These are phyloP conservation scores for Penicillium paxilli DNA, from an alignment of 495 filamentous ascomycete genomes.

Conservation along the genomic window DNA sequence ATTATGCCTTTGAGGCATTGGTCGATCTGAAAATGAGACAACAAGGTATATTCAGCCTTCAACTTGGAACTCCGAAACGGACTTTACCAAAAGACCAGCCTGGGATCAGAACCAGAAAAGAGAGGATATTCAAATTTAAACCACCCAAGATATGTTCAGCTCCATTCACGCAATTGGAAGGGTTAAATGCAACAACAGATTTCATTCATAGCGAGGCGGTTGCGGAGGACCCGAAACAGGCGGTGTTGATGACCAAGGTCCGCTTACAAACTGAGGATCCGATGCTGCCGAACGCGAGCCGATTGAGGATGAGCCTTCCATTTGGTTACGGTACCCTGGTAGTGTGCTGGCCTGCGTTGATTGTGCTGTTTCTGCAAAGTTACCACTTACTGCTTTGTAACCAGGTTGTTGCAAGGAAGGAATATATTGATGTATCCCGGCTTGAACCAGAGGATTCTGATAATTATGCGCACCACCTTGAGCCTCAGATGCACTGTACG, in stretches of 20 bases:
- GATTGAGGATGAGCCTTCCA: not conserved
- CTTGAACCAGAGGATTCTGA: constrained; percentile 14
- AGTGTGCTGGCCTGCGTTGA: not conserved
- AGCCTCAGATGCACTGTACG: not conserved
- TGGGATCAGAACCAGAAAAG: not conserved
- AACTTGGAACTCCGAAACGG: not conserved
- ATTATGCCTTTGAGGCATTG: too few relatives aligned
- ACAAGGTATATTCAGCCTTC: too few relatives aligned
- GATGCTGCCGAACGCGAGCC: constrained; percentile 8
- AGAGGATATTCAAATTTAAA: not conserved
- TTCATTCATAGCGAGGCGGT: not conserved
- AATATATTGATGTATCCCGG: constrained; percentile 9
- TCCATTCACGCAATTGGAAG: not conserved
- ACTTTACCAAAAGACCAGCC: not conserved
- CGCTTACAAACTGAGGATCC: constrained; percentile 26
- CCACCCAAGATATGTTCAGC: too few relatives aligned
- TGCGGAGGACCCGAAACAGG: constrained; percentile 8
- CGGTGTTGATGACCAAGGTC: constrained; percentile 22
- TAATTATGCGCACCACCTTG: constrained; percentile 8
- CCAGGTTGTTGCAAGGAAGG: constrained; percentile 3
- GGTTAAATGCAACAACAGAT: not conserved
- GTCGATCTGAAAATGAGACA: too few relatives aligned
- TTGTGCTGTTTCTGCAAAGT: not conserved
- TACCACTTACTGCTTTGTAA: not conserved
- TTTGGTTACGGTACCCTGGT: not conserved